phyloP scores from a whole-genome alignment of 2,329 filamentous ascomycete species.

The Rhynchosporium secalis region DNA sequence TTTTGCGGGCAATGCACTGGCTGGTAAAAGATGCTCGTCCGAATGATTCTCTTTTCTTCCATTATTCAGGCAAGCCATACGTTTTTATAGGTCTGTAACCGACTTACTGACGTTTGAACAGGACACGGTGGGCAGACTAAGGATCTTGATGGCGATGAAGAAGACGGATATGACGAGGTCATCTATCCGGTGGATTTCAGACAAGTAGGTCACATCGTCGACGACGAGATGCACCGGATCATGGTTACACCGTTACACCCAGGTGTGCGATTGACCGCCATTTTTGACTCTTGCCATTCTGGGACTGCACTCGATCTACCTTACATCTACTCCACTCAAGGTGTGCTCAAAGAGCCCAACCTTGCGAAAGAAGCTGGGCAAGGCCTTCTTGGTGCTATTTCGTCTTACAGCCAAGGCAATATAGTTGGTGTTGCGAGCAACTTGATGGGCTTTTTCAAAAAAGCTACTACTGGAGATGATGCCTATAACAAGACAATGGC shows the following conservation, averaged over 20 bases:
- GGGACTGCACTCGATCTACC: slow-evolving; percentile 66
- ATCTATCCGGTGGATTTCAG: slow-evolving; percentile 83
- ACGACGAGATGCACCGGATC: slow-evolving; percentile 78
- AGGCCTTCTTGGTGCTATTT: slow-evolving; percentile 60
- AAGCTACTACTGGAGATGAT: slow-evolving; percentile 75
- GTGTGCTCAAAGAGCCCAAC: slow-evolving; percentile 68
- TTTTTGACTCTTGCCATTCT: slow-evolving; percentile 70
- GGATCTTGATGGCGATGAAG: slow-evolving; percentile 77
- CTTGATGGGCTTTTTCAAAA: slow-evolving; percentile 84
- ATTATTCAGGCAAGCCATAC: slow-evolving; percentile 75
- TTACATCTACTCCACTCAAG: slow-evolving; percentile 69
- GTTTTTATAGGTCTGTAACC: slow-evolving; percentile 22
- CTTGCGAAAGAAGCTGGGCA: slow-evolving; percentile 67
- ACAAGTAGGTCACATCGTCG: slow-evolving; percentile 76
- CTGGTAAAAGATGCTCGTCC: slow-evolving; percentile 88
- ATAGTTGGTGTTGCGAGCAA: slow-evolving; percentile 76
- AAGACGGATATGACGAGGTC: slow-evolving; percentile 80
- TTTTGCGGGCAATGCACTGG: slow-evolving; percentile 96
- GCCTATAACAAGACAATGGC: slow-evolving; percentile 77
- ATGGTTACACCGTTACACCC: slow-evolving; percentile 76
- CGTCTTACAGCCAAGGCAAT: slow-evolving; percentile 74
- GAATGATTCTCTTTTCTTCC: slow-evolving; percentile 96
- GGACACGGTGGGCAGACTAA: slow-evolving; percentile 80
- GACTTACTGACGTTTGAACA: slow-evolving; percentile 37
- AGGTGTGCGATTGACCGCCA: slow-evolving; percentile 76